Conservation (phyloP, 257 asterid genomes). For the Asclepias syriaca region DNA sequence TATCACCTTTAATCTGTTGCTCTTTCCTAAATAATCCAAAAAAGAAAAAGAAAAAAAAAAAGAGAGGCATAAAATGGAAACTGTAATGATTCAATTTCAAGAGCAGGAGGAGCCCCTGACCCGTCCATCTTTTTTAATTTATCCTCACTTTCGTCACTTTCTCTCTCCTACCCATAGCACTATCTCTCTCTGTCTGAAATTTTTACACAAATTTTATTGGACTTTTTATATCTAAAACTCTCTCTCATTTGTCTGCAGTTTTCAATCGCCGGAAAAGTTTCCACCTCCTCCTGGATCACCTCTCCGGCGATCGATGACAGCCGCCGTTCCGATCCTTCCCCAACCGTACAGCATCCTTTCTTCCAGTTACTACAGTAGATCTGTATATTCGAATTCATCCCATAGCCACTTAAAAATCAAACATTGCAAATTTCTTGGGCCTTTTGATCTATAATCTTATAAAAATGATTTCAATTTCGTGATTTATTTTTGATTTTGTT, state of each 20-base stretch:
- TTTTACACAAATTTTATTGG: slow-evolving; percentile 1
- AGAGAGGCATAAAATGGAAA: slow-evolving; percentile 13
- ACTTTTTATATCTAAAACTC: not conserved
- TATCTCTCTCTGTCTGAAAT: slow-evolving; percentile 1
- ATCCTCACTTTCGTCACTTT: slow-evolving; percentile 15
- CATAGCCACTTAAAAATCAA: slow-evolving; percentile 1
- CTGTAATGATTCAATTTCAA: slow-evolving; percentile 15
- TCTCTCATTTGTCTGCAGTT: not conserved
- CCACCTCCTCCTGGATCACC: slow-evolving; percentile 15
- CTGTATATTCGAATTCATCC: slow-evolving; percentile 5
- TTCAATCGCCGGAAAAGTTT: slow-evolving; percentile 27
- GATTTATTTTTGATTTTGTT: not conserved
- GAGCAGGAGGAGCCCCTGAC: not conserved
- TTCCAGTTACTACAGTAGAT: slow-evolving; percentile 2
- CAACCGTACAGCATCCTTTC: not conserved
- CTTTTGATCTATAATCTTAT: slow-evolving; percentile 14
- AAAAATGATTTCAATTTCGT: not conserved
- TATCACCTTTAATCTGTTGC: no score
- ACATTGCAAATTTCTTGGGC: slow-evolving; percentile 7
- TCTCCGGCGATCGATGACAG: slow-evolving; percentile 27
- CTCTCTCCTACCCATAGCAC: not conserved
- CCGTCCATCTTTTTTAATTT: slow-evolving; percentile 9
- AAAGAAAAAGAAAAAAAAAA: not conserved
- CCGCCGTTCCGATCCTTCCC: slow-evolving; percentile 6
- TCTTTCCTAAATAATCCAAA: no score